Base-by-base conservation (phyloP, 768 basidiomycete species). In the Naganishia vaughanmartiniae region DNA sequence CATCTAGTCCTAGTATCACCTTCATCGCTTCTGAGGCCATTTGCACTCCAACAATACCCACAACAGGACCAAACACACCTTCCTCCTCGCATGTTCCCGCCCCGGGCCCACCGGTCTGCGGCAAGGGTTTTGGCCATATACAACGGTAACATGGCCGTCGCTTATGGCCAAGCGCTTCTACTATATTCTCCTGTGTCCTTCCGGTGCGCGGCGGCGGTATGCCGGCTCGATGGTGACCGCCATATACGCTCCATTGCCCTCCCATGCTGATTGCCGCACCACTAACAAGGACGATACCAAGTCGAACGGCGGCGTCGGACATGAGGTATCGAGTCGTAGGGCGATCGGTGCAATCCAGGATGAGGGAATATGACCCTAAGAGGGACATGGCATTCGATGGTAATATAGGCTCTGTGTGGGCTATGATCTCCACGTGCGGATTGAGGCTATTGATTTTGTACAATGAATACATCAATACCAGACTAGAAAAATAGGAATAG, bases 291-390 rank as follows among this genome's bases (percentile, higher is more conserved):
- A 92, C 90, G 56, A 88, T 90, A n/a, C 83, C 82, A 1, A 93
- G 85, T 0, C 83, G 83, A 46, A 93, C 90, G 19, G 90, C 87
- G 0, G 87, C 87, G 79, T 98, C 94, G 30, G 92, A 93, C 65
- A 99, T 85, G 24, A 98, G 86, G 81, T 98, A 98, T 6, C 96
- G 89, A 0, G 93, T 93, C 1, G 90, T 87, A 1, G 89, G 87
- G 73, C 96, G 95, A 82, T 97, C 94, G 4, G 93, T 96, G 83
- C 94, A 97, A 82, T 97, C 95, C 19, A 97, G 83, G 60, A 97
- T 84, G 65, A 96, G 81, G 78, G 90, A 87, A 76, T 91, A 93
- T 0, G 85, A 77, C 14, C 77, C 73, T 14, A 94, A 83, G 26
- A 91, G 81, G 19, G 81, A 71, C n/a, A 87, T 71, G 0, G 92